phyloP scores from a whole-genome alignment of 1,284 basidiomycete species.

The Fomes fomentarius region DNA sequence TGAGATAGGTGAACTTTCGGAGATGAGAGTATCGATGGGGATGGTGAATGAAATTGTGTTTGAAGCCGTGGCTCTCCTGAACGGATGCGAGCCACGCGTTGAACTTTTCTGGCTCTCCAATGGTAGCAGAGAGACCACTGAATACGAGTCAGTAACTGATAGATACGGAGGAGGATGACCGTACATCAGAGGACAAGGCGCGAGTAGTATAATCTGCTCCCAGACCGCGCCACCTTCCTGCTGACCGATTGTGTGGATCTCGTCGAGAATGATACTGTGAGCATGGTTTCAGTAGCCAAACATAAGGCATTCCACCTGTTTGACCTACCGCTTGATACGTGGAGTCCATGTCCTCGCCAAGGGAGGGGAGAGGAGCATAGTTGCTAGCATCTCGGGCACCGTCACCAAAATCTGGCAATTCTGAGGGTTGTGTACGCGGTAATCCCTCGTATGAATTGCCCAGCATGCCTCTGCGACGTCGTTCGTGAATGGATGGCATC shows the following conservation, averaged over 20 bases:
- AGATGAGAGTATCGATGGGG: constrained; percentile 73
- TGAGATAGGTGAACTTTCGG: constrained; percentile 62
- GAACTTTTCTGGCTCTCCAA: constrained; percentile 66
- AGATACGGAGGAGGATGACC: constrained; percentile 24
- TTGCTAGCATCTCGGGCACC: constrained; percentile 69
- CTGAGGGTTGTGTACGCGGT: constrained; percentile 62
- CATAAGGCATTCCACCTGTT: not conserved
- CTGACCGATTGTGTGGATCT: constrained; percentile 74
- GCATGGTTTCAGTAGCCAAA: not conserved
- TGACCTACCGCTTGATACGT: constrained; percentile 57
- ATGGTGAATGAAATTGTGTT: constrained; percentile 62
- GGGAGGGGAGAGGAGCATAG: constrained; percentile 68
- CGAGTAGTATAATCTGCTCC: constrained; percentile 69
- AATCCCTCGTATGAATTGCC: constrained; percentile 73
- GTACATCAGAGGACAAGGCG: constrained; percentile 71
- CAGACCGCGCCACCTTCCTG: constrained; percentile 69
- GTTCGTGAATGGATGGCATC: too few species aligned
- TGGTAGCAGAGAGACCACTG: constrained; percentile 72
- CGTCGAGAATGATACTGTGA: constrained; percentile 68
- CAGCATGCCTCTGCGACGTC: constrained; percentile 56
- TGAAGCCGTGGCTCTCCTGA: constrained; percentile 57
- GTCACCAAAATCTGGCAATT: constrained; percentile 75
- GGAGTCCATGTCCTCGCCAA: constrained; percentile 64
- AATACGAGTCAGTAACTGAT: not conserved
- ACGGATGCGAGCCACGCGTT: constrained; percentile 66